These are phyloP conservation scores for Pythium coloratum DNA, from an alignment of 352 stramenopile species.

Conservation along the genomic window DNA sequence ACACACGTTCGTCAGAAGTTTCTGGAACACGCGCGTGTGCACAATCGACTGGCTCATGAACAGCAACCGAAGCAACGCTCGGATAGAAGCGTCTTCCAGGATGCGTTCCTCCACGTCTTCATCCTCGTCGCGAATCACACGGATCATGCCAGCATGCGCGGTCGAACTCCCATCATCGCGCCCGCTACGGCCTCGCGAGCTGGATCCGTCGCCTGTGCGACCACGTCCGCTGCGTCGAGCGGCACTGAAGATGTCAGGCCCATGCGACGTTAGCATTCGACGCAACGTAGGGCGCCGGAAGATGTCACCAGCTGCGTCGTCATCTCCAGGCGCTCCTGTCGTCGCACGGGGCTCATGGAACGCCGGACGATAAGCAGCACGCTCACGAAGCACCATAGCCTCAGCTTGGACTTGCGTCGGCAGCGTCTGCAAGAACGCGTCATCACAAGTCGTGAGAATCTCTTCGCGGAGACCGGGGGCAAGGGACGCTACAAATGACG, in stretches of 20 bases:
- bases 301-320: conserved; percentile 46
- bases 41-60: conserved; percentile 83
- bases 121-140: conserved; percentile 74
- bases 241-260: conserved; percentile 41
- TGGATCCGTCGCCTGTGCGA: conserved; percentile 45
- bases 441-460: conserved; percentile 96
- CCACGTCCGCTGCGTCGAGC: conserved; percentile 33
- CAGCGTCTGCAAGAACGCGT: conserved; percentile 94
- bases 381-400: conserved; percentile 94
- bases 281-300: conserved; percentile 76
- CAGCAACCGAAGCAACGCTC: conserved; percentile 66
- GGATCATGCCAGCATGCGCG: conserved; percentile 56
- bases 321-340: conserved; percentile 24
- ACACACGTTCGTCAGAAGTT: conserved; percentile 76
- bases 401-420: conserved; percentile 94
- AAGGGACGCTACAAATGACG: conserved; percentile 96
- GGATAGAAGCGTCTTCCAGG: conserved; percentile 64
- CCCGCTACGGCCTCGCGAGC: conserved; percentile 36
- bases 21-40: conserved; percentile 82
- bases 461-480: conserved; percentile 95
- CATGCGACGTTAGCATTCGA: conserved; percentile 80
- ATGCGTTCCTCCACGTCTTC: conserved; percentile 61
- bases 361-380: conserved; percentile 75
- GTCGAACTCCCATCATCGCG: conserved; percentile 28
- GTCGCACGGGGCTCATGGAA: conserved; percentile 49